Evolutionary conservation across 1,284 basidiomycete genomes (phyloP), one percentile per base, ranked within the genome.

Genomic region (Salmacisia buchloeana): DNA sequence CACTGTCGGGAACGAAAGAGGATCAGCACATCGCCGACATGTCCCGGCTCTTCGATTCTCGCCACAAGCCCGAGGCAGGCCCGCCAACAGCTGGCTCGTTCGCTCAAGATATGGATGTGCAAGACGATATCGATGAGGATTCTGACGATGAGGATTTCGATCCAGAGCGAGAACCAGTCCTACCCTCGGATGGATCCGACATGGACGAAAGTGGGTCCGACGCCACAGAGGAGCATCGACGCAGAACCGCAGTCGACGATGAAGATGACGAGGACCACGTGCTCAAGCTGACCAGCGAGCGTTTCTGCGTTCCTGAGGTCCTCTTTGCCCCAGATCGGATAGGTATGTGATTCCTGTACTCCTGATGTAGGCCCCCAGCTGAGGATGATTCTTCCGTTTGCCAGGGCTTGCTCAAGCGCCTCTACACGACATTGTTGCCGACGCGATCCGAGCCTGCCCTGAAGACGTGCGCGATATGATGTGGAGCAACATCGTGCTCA

Each of bases 401-500:
- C 56, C 80, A 92, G 91, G 91, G 3, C 81, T 97, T 45, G 85
- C 88, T 12, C 92, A 96, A 77, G 83, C 85, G 21, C 91, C 92
- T 0, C 81, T 97, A 18, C 83, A 91, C 27, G 85, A 85, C 62
- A 87, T 88, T 4, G 86, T 96, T 62, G 88, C 88, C 36, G 77
- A 85, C 63, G 87, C 88, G 62, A 92, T 97, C 75, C 83, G 84
- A 21, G 56, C 63, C 15, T 45, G 35, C 58, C 89, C 89, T 0
- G 82, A 85, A 58, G 90, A 92, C 71, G 67, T 59, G 6, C 90
- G 87, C 70, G 92, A 90, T 29, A 86, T 96, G 86, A 92, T 92
- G 80, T 97, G 92, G 92, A 86, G 86, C 39, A 92, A 97, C 79
- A 92, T 97, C 67, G 88, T 90, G 4, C 82, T 96, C 64, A 85